phyloP scores from a whole-genome alignment of 495 filamentous ascomycete species.

The Daldinia caldariorum region DNA sequence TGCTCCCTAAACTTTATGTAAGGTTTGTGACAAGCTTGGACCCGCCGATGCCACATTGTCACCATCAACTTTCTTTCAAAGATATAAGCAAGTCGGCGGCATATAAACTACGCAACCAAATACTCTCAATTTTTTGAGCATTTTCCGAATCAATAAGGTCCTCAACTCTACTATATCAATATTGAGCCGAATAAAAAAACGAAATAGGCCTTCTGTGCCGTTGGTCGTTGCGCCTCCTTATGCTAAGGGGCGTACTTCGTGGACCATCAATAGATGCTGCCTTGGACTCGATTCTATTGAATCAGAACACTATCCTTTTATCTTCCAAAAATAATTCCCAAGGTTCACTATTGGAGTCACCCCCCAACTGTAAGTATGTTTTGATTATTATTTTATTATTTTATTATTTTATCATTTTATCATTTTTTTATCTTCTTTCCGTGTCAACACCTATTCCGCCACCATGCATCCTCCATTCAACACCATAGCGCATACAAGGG shows the following conservation, averaged over 20 bases:
- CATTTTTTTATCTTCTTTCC: conserved; percentile 7
- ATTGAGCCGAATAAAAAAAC: conserved; percentile 26
- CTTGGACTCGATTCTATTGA: conserved; percentile 12
- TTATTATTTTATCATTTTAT: conserved; percentile 3
- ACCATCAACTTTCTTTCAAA: conserved; percentile 15
- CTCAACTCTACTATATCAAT: not conserved
- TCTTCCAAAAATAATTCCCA: not conserved
- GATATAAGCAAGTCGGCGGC: conserved; percentile 9
- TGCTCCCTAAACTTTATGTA: conserved; percentile 5
- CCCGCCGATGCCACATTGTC: conserved; percentile 4
- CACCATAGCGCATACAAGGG: not conserved
- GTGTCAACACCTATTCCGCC: not conserved
- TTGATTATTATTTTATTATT: not conserved
- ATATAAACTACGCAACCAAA: conserved; percentile 18
- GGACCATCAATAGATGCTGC: conserved; percentile 18
- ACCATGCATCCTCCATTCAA: not conserved
- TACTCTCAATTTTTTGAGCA: not conserved
- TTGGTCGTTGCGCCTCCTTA: conserved; percentile 7
- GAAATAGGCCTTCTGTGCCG: not conserved
- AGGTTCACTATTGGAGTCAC: not conserved
- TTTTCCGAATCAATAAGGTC: not conserved
- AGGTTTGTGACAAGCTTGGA: conserved; percentile 6
- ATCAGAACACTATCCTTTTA: not conserved
- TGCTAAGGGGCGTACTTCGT: conserved; percentile 9
- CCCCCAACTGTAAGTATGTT: conserved; percentile 30